phyloP scores from a whole-genome alignment of 805 yeast species.

The Yarrowia bubula region DNA sequence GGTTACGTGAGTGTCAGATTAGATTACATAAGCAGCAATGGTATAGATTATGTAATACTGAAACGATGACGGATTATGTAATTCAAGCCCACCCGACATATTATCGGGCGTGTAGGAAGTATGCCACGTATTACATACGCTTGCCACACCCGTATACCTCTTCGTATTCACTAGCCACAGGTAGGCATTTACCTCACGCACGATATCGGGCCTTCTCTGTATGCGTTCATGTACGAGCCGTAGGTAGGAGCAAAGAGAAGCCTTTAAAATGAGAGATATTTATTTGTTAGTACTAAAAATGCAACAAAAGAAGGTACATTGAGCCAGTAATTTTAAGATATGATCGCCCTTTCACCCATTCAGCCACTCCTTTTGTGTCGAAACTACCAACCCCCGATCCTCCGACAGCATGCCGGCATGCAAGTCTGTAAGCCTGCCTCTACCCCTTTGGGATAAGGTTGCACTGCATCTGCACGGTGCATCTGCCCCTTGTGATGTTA shows the following conservation, averaged over 20 bases:
- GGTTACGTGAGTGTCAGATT: too few relatives aligned
- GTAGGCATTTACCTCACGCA: slow-evolving; percentile 7
- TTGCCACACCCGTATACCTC: background rate
- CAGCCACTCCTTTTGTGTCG: background rate
- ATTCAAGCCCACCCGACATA: background rate
- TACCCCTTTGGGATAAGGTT: background rate
- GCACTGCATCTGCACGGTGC: background rate
- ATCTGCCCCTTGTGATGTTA: background rate
- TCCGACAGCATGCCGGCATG: slow-evolving; percentile 12
- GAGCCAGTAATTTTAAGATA: background rate
- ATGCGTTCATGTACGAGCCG: background rate
- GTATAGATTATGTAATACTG: too few relatives aligned
- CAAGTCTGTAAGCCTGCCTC: background rate
- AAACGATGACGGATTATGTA: background rate
- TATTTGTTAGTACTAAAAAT: too few relatives aligned
- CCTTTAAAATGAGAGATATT: too few relatives aligned
- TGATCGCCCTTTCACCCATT: background rate
- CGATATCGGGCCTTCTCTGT: background rate
- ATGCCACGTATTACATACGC: background rate
- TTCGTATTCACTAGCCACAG: slow-evolving; percentile 9
- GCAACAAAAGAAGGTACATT: background rate
- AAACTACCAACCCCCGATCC: slow-evolving; percentile 1
- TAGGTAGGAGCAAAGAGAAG: background rate
- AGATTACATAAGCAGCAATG: too few relatives aligned
- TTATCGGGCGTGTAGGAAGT: too few relatives aligned